Evolutionary conservation across 495 filamentous ascomycete species (phyloP).

Genomic region (Podospora conica): DNA sequence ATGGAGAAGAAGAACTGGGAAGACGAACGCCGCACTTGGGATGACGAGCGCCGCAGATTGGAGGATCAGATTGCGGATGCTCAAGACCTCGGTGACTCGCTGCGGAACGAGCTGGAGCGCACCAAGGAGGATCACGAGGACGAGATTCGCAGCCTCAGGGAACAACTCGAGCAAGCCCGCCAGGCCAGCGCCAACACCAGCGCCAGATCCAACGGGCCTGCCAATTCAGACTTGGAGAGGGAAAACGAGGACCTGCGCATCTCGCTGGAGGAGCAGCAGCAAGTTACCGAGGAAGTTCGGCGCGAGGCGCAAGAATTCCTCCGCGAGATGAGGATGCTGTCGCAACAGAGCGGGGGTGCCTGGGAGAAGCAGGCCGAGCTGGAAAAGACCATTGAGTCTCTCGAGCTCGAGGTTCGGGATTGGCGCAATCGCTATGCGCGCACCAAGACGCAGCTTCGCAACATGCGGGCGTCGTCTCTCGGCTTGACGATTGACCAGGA

Average conservation of each 20-base stretch:
- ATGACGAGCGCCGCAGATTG: constrained; percentile 50
- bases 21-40: constrained; percentile 52
- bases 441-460: constrained; percentile 77
- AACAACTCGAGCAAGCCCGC: constrained; percentile 53
- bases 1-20: constrained; percentile 64
- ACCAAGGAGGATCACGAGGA: constrained; percentile 60
- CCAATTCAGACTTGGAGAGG: constrained; percentile 57
- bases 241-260: constrained; percentile 67
- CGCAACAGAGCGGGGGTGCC: constrained; percentile 67
- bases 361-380: constrained; percentile 78
- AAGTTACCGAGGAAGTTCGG: constrained; percentile 84
- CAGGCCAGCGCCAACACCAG: constrained; percentile 19
- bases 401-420: constrained; percentile 75
- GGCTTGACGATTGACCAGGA: constrained; percentile 64
- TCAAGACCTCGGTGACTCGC: constrained; percentile 65
- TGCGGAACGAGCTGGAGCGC: constrained; percentile 71
- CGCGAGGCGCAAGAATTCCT: constrained; percentile 79
- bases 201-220: constrained; percentile 19
- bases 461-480: constrained; percentile 71
- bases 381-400: constrained; percentile 59
- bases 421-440: constrained; percentile 88
- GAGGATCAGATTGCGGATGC: constrained; percentile 75
- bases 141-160: constrained; percentile 56
- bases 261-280: constrained; percentile 65
- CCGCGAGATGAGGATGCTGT: constrained; percentile 80